Evolutionary conservation across 2,329 filamentous ascomycete genomes (phyloP), one percentile per base, ranked within the genome.

Genomic region (Hypoxylon sp.): DNA sequence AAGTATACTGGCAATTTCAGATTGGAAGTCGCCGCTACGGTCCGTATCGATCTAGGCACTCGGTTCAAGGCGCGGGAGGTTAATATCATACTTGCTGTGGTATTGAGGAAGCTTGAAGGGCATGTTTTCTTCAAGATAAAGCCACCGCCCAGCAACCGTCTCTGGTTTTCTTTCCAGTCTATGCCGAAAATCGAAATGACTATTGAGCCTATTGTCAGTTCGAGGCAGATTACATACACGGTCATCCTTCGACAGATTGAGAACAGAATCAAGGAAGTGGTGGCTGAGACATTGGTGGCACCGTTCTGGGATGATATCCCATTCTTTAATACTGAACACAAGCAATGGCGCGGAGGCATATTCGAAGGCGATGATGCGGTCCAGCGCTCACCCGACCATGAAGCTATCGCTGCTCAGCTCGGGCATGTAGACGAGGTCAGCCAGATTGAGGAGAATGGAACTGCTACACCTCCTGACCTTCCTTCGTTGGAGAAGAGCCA

Each of bases 241-340:
- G 87, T 97, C 65, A 96, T 99, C 60, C 85, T 98, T 11, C 89
- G 94, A 53, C 93, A 97, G 67, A 98, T 99, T 65, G 96, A 99
- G 80, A 97, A 92, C 75, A 88, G 94, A 53, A 98, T 99, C 77
- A 92, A 97, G 75, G 94, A 98, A 79, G 94, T 98, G 7, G 86
- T 99, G 66, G 93, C 92, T 9, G 96, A 99, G 80, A 97, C 94
- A 1, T 79, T 98, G 19, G 96, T 99, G 1, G 84, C 91, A 61
- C 96, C 96, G 0, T 97, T 97, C 76, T 99, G 96, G 95, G 96
- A 99, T 71, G 96, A 99, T 77, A 87, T 93, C 23, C 94, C 96
- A 0, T 98, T 99, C 79, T 91, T 93, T 76, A 89, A 92, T 73
- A 98, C 94, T 0, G 86, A 90, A 61, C 84, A 88, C 62, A 93